phyloP scores from a whole-genome alignment of 2,329 filamentous ascomycete species.

The Botrytis pseudocinerea region DNA sequence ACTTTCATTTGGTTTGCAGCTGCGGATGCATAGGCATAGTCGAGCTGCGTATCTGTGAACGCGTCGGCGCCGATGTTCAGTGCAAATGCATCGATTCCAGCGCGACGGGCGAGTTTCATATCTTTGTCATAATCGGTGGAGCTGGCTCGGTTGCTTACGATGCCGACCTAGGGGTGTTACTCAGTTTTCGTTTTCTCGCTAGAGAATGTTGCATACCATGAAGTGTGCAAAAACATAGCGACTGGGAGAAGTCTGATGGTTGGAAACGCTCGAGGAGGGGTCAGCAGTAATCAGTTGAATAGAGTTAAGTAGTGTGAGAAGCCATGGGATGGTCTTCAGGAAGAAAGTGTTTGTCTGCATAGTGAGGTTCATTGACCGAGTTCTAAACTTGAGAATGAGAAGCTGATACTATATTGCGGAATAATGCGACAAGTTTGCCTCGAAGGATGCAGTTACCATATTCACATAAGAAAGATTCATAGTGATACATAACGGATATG shows the following conservation, averaged over 20 bases:
- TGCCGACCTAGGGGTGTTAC: constrained; percentile 26
- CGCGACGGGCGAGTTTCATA: constrained; percentile 31
- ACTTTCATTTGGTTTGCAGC: constrained; percentile 37
- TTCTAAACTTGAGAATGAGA: not conserved
- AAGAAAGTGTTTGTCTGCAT: constrained; percentile 3
- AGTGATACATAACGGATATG: not conserved
- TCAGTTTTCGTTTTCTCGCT: not conserved
- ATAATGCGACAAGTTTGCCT: not conserved
- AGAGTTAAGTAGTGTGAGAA: not conserved
- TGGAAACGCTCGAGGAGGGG: not conserved
- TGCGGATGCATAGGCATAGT: constrained; percentile 37
- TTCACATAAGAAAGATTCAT: not conserved
- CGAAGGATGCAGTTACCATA: not conserved
- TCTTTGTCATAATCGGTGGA: constrained; percentile 28
- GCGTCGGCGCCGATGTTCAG: constrained; percentile 39
- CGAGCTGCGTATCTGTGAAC: constrained; percentile 39
- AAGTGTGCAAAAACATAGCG: constrained; percentile 31
- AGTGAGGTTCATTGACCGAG: not conserved
- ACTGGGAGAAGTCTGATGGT: not conserved
- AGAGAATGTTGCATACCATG: constrained; percentile 22
- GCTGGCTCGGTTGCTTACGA: constrained; percentile 28
- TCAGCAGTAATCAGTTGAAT: not conserved
- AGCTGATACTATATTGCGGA: not conserved
- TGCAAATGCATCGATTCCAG: constrained; percentile 43
- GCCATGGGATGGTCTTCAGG: constrained; percentile 1